Base-by-base conservation (phyloP, 306 rosid genomes). In the Pachyrhizus erosus region DNA sequence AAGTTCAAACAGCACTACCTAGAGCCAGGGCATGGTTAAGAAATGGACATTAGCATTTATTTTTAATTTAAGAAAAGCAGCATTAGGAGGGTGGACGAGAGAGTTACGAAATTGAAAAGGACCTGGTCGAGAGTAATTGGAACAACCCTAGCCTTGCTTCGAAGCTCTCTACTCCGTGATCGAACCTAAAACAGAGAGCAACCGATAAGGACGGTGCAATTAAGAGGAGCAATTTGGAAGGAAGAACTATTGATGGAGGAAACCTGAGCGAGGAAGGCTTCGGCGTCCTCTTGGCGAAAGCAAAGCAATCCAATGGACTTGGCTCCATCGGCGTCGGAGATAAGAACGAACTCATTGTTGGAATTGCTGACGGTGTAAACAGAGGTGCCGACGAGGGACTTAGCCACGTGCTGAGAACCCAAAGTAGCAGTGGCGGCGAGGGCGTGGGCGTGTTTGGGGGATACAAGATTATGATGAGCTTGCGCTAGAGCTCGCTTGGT, bases 51-150 rank as follows among this genome's bases (percentile, higher is more conserved):
- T 64, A 8, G 42, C 26, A 34, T 33, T 34, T 34, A 37, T 3
- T 8, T 17, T 0, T 9, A 3, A 46, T n/a, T 34, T 65, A n/a
- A 75, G 2, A 37, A 86, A 57, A 29, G 52, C 54, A 72, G 75
- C 64, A 84, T 71, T 55, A 37, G 1, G 21, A 49, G 0, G 31
- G n/a, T n/a, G n/a, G n/a, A n/a, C n/a, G n/a, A 52, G 69, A 81
- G 46, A 71, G 18, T 13, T 20, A 58, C 48, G 73, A 66, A 60
- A 75, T 15, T 37, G 29, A 80, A 52, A 40, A 73, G 17, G 9
- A 95, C 99, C 99, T 93, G 98, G 82, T 93, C 99, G 78, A 93
- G 99, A 34, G 93, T 91, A 33, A 96, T 76, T 5, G 94, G 99
- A 2, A 92, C 98, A 79, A 96, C 96, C 90, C 89, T 93, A 65